Evolutionary conservation across 345 rosid genomes (phyloP).

Genomic region (Gynandropsis gynandra): DNA sequence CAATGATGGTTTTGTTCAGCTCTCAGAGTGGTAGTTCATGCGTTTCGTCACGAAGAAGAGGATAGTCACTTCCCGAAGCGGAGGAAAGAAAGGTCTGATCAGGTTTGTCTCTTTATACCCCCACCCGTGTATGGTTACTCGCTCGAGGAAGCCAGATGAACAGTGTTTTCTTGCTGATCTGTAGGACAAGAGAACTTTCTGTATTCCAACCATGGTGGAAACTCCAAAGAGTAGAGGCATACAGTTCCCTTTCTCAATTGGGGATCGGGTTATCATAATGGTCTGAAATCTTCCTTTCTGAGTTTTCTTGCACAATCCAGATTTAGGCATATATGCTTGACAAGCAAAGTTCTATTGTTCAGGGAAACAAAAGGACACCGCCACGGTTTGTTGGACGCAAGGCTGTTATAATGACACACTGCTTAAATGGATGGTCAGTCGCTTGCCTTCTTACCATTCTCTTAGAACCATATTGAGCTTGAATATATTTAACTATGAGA

Average conservation of each 20-base stretch:
- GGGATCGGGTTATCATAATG: conserved; percentile 82
- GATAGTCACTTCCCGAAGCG: conserved; percentile 50
- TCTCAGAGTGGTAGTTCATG: conserved; percentile 73
- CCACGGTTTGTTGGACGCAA: conserved; percentile 88
- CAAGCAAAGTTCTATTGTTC: conserved; percentile 20
- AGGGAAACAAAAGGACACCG: conserved; percentile 98
- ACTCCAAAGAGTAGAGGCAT: conserved; percentile 66
- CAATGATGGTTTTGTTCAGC: conserved; percentile 33
- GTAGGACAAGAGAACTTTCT: conserved; percentile 53
- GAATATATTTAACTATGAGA: too few relatives aligned
- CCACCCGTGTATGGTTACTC: background rate
- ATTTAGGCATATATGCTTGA: background rate
- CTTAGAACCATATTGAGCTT: too few relatives aligned
- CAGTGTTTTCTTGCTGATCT: conserved; percentile 14
- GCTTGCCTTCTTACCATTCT: too few relatives aligned
- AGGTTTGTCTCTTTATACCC: conserved; percentile 34
- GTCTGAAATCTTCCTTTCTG: conserved; percentile 24
- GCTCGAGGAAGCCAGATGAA: background rate
- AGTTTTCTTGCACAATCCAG: conserved; percentile 9
- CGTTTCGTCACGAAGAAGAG: conserved; percentile 65
- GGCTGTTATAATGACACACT: conserved; percentile 85
- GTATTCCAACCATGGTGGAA: conserved; percentile 41
- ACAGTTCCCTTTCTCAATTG: conserved; percentile 80
- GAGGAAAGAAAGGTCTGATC: conserved; percentile 66
- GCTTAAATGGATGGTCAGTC: conserved; percentile 91